Percentiles rank a stretch among this genome's conserved stretches.
Conservation (phyloP, 768 basidiomycete species). For the Termitomyces sp. region DNA sequence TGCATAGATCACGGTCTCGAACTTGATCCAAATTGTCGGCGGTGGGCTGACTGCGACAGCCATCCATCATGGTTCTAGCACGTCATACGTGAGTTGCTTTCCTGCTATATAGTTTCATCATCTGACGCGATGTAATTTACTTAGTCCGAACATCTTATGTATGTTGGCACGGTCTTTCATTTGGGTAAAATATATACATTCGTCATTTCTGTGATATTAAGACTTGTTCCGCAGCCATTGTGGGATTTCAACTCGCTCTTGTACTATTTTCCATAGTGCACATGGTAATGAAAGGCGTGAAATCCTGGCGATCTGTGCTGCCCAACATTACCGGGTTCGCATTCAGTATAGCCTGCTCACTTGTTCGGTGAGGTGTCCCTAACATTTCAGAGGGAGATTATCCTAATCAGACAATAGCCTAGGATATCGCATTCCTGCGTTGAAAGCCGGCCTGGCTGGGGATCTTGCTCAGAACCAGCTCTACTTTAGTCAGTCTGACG, state of each 20-base stretch:
- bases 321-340: background rate
- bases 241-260: background rate
- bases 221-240: background rate
- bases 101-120: background rate
- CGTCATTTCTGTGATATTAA: background rate
- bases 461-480: background rate
- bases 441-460: background rate
- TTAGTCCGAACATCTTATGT: background rate
- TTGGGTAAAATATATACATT: background rate
- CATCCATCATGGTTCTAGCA: background rate
- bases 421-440: background rate
- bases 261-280: background rate
- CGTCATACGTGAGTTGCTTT: background rate
- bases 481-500: background rate
- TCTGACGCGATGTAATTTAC: background rate
- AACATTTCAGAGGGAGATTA: background rate
- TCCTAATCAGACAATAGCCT: background rate
- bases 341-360: background rate
- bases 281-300: background rate
- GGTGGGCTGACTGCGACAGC: background rate
- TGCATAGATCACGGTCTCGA: background rate
- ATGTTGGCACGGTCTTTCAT: background rate
- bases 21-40: background rate
- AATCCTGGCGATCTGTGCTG: background rate
- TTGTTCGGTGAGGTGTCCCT: background rate